Conservation (phyloP, 2,329 filamentous ascomycete species). For the Penicillium polonicum region DNA sequence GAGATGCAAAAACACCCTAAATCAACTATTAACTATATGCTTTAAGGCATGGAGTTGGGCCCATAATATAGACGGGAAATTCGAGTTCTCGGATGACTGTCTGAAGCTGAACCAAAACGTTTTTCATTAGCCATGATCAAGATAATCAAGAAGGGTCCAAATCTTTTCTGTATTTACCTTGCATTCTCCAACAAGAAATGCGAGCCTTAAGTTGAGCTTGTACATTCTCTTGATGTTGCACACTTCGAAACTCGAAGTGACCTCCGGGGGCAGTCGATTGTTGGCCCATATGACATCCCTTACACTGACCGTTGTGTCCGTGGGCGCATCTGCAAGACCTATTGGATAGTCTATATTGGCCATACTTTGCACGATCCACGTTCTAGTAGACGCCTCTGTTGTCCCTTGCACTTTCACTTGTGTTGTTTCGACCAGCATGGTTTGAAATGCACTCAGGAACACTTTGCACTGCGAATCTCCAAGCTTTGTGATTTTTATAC, state of each 20-base stretch:
- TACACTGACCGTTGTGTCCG: not conserved
- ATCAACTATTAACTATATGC: not conserved
- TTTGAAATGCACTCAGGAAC: slow-evolving; percentile 18
- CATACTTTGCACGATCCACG: slow-evolving; percentile 20
- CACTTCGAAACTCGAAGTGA: slow-evolving; percentile 19
- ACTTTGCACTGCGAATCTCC: not conserved
- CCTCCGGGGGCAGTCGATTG: slow-evolving; percentile 7
- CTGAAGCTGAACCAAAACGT: not conserved
- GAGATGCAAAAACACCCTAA: not conserved
- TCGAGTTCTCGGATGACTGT: slow-evolving; percentile 15
- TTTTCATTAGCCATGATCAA: not conserved
- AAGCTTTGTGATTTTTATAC: slow-evolving; percentile 11
- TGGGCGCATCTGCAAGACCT: not conserved
- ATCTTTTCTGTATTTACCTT: slow-evolving; percentile 6
- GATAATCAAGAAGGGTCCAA: not conserved
- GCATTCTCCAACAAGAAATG: slow-evolving; percentile 7
- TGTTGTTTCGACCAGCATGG: slow-evolving; percentile 22
- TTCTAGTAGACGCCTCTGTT: slow-evolving; percentile 4
- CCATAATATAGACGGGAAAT: slow-evolving; percentile 17
- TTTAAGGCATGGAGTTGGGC: not conserved
- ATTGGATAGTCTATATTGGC: slow-evolving; percentile 11
- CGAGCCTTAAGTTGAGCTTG: slow-evolving; percentile 14
- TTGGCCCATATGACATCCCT: not conserved
- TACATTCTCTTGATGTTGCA: slow-evolving; percentile 21
- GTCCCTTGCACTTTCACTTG: slow-evolving; percentile 10